phyloP scores from a whole-genome alignment of 345 rosid species.

The Excoecaria cochinchinensis region DNA sequence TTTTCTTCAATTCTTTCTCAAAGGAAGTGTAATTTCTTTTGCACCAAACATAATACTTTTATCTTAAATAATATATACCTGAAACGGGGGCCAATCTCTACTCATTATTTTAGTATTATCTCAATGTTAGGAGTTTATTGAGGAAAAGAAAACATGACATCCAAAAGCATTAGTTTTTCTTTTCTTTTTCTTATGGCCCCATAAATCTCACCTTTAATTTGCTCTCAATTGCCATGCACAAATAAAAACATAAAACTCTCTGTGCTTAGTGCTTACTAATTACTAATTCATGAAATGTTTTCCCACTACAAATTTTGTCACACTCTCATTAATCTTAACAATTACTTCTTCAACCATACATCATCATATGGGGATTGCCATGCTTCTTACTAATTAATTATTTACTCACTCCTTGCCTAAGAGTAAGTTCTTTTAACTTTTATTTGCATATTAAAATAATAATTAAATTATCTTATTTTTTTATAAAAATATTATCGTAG shows the following conservation, averaged over 20 bases:
- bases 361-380: background rate
- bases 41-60: no score
- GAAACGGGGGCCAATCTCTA: no score
- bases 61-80: no score
- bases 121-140: background rate
- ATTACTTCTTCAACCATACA: background rate
- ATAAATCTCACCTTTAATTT: constrained; percentile 8
- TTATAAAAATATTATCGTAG: no score
- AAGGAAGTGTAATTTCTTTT: no score
- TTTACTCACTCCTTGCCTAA: background rate
- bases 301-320: background rate
- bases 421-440: no score
- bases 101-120: background rate
- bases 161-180: background rate
- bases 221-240: background rate
- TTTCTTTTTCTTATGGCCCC: background rate
- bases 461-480: no score
- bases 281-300: background rate
- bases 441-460: no score
- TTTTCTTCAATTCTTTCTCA: no score
- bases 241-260: background rate
- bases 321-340: background rate
- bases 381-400: background rate
- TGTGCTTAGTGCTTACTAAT: background rate
- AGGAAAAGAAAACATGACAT: background rate